These are phyloP conservation scores for Fusarium longipes DNA, from an alignment of 2,329 filamentous ascomycete genomes.

Conservation along the genomic window DNA sequence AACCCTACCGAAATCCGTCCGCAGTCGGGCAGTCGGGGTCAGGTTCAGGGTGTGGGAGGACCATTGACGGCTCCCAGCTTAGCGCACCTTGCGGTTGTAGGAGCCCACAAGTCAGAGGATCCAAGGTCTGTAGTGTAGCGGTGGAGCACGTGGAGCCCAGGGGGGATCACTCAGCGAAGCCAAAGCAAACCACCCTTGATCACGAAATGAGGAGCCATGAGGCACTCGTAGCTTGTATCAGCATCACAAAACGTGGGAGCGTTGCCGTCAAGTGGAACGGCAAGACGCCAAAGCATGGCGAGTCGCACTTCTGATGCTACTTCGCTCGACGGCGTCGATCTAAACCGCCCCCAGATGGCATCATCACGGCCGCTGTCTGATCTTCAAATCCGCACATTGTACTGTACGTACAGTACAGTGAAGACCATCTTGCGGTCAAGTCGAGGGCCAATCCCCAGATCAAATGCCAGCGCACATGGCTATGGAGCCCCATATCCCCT, in stretches of 20 bases:
- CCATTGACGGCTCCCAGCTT: constrained; percentile 20
- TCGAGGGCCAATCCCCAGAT: constrained; percentile 31
- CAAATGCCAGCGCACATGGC: constrained; percentile 23
- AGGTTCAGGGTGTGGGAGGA: constrained; percentile 13
- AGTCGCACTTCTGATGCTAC: constrained; percentile 18
- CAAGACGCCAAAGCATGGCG: constrained; percentile 20
- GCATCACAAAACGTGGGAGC: constrained; percentile 34
- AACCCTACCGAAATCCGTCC: constrained; percentile 44
- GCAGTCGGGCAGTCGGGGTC: constrained; percentile 26
- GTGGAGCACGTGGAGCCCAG: constrained; percentile 39
- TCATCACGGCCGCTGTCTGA: constrained; percentile 21
- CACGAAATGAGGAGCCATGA: constrained; percentile 16
- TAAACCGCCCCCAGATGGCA: constrained; percentile 24
- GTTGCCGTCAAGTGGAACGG: constrained; percentile 26
- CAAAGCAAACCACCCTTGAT: constrained; percentile 25
- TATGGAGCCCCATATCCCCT: constrained; percentile 4
- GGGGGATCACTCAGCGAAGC: constrained; percentile 20
- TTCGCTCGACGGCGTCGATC: constrained; percentile 27
- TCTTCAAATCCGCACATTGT: constrained; percentile 3
- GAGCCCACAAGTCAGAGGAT: constrained; percentile 9
- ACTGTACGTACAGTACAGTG: neutral
- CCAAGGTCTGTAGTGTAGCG: constrained; percentile 12
- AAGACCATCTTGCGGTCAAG: constrained; percentile 30
- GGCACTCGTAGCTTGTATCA: constrained; percentile 25
- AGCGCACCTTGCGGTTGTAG: constrained; percentile 20